phyloP scores from a whole-genome alignment of 495 filamentous ascomycete species.

The Beverwykella pulmonaria region DNA sequence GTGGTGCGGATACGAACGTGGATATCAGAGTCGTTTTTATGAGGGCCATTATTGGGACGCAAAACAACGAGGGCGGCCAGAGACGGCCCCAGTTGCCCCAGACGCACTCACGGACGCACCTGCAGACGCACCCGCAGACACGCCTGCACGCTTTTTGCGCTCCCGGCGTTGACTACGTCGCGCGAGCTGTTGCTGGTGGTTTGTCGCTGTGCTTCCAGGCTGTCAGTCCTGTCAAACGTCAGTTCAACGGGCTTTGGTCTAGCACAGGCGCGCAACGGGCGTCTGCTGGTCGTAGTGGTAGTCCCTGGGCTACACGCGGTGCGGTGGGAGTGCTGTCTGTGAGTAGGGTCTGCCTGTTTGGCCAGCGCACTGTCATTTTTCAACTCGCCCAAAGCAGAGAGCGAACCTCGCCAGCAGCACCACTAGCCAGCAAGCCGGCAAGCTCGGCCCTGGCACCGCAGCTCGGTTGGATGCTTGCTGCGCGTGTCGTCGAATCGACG shows the following conservation, averaged over 20 bases:
- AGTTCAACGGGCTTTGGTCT: background rate
- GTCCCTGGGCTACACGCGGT: background rate
- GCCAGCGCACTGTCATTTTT: background rate
- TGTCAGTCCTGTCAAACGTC: conserved; percentile 24
- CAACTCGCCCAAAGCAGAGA: background rate
- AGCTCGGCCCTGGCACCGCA: background rate
- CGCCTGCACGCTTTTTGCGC: background rate
- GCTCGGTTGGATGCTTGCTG: background rate
- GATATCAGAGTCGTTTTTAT: conserved; percentile 20
- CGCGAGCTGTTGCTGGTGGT: background rate
- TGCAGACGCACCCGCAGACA: background rate
- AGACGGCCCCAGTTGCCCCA: background rate
- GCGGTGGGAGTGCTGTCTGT: background rate
- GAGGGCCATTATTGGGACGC: conserved; percentile 1
- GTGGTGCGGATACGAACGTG: background rate
- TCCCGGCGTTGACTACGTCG: background rate
- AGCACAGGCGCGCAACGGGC: conserved; percentile 8
- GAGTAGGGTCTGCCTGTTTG: no score
- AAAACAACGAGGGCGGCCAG: background rate
- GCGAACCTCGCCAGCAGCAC: background rate
- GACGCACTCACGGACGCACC: background rate
- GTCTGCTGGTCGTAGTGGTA: conserved; percentile 12
- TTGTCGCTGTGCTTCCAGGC: background rate
- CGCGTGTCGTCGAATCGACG: conserved; percentile 15
- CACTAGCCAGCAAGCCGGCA: background rate